Base-by-base conservation (phyloP, 2,329 filamentous ascomycete genomes). In the Sordariomycetes sp. region DNA sequence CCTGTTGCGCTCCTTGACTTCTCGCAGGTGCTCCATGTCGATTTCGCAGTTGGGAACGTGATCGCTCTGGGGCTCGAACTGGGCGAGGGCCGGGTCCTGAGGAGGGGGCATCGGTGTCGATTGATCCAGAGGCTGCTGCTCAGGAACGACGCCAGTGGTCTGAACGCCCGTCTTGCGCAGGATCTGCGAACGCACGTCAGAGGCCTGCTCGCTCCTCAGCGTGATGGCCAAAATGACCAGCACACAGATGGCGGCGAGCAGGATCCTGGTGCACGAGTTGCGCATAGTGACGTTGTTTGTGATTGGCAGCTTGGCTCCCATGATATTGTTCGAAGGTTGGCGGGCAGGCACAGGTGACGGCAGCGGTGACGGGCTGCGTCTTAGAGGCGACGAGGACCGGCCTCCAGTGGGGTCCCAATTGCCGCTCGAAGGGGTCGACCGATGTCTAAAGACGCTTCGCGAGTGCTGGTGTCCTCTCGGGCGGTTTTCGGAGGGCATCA, bases 1-100 rank as follows among this genome's bases (percentile, higher is more conserved):
- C 8, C 57, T 51, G 44, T 70, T 70, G 40, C 59, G 63, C 18
- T 64, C 45, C 43, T 66, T 61, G 36, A 74, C 46, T 5, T 57
- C 50, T 32, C 54, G 52, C 36, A 75, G 58, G 34, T 65, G 60
- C 10, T 59, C 56, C 27, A 57, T 55, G 48, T 75, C 64, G 37
- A 70, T 52, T 40, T 58, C 57, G 53, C 71, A 76, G 45, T 70
- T 58, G 61, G 70, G 65, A 15, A 55, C 42, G 36, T 58, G 53
- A 8, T 40, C 42, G 38, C 33, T 39, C 21, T 32, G 41, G 21
- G 42, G 33, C n/a, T 44, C 34, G 32, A 35, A 27, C 8, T 40
- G 40, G 21, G 38, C 35, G 20, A 41, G 33, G 11, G 42, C 32
- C 15, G 43, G 39, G 15, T 32, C 33, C 4, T 42, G 30, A 7